Evolutionary conservation across 2,329 filamentous ascomycete species (phyloP).

Genomic region (Orbilia oligospora): DNA sequence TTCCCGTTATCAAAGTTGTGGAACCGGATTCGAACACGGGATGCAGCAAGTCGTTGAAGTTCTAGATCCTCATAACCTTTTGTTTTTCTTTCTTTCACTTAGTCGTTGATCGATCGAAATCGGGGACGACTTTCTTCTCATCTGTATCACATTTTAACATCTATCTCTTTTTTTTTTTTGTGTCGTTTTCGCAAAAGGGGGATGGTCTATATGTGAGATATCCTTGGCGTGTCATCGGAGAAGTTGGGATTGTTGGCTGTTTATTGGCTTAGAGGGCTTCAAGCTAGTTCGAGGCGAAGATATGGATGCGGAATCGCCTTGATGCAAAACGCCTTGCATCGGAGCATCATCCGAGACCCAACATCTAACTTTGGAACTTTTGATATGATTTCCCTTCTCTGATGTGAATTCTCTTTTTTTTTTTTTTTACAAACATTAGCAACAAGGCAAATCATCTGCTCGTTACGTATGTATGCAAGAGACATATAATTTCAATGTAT

Average conservation of each 20-base stretch:
- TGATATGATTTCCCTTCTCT: not conserved
- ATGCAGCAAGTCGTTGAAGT: slow-evolving; percentile 46
- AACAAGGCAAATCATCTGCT: slow-evolving; percentile 14
- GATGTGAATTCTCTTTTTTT: slow-evolving; percentile 6
- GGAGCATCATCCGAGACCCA: slow-evolving; percentile 40
- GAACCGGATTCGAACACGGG: slow-evolving; percentile 58
- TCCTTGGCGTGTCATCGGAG: slow-evolving; percentile 55
- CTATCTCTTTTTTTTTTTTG: too few species aligned
- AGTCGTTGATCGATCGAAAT: slow-evolving; percentile 54
- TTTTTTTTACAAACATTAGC: slow-evolving; percentile 18
- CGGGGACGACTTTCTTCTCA: slow-evolving; percentile 16
- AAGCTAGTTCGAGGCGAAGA: slow-evolving; percentile 50
- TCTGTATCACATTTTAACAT: slow-evolving; percentile 47
- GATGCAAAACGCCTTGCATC: slow-evolving; percentile 51
- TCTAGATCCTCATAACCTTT: slow-evolving; percentile 53
- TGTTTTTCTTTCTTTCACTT: slow-evolving; percentile 4
- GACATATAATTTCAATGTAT: slow-evolving; percentile 50
- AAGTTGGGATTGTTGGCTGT: slow-evolving; percentile 51
- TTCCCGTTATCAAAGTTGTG: slow-evolving; percentile 53
- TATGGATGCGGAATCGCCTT: slow-evolving; percentile 42
- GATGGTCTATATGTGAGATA: slow-evolving; percentile 32
- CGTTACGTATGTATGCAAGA: slow-evolving; percentile 48
- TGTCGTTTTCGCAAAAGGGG: slow-evolving; percentile 45
- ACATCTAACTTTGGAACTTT: not conserved
- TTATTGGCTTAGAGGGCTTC: slow-evolving; percentile 51